Evolutionary conservation across 1,139 yeast species (phyloP).

Genomic region (Candida tropicalis): DNA sequence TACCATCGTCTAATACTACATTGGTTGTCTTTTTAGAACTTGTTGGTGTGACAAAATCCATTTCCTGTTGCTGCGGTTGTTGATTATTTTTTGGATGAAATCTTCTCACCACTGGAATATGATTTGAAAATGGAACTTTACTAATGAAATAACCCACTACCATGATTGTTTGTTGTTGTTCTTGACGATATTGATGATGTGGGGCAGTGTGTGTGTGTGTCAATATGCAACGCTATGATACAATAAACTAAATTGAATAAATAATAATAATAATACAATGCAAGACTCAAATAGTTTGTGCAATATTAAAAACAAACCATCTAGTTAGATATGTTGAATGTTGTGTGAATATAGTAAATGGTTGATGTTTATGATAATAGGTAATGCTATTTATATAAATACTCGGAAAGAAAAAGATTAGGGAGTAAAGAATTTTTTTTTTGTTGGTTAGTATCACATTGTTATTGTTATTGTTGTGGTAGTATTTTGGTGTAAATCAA

Average conservation of each 20-base stretch:
- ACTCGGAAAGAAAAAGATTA: too few relatives aligned
- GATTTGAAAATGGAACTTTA: conserved; percentile 11
- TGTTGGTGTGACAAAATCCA: not conserved
- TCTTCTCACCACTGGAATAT: conserved; percentile 9
- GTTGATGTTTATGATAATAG: too few relatives aligned
- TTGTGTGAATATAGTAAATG: too few relatives aligned
- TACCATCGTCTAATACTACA: conserved; percentile 6
- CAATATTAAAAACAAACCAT: too few relatives aligned
- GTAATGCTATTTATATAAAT: too few relatives aligned
- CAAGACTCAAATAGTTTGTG: not conserved
- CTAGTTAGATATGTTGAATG: too few relatives aligned
- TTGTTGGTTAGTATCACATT: too few relatives aligned
- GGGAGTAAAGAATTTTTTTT: too few relatives aligned
- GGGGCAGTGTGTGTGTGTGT: not conserved
- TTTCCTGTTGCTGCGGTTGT: not conserved
- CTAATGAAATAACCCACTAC: not conserved
- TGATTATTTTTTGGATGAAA: not conserved
- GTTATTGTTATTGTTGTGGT: too few relatives aligned
- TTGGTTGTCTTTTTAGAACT: not conserved
- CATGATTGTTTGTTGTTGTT: not conserved
- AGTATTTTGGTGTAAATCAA: too few relatives aligned
- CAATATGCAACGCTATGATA: not conserved
- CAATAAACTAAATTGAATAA: not conserved
- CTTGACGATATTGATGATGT: not conserved
- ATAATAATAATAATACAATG: not conserved